phyloP scores from a whole-genome alignment of 2,329 filamentous ascomycete genomes.

The Arthrobotrys sphaeroides region DNA sequence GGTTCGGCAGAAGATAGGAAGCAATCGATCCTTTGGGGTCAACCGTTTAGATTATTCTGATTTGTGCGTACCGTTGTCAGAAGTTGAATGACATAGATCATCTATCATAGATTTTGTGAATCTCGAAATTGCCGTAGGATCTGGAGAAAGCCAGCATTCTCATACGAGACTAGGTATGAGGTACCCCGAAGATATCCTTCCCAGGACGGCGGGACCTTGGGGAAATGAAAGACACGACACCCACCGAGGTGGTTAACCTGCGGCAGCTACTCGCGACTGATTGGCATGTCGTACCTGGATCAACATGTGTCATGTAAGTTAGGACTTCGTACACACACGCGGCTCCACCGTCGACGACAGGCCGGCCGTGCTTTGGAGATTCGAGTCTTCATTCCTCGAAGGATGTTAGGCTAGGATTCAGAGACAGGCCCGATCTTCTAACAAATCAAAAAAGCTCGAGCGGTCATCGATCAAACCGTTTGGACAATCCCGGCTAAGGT shows the following conservation, averaged over 20 bases:
- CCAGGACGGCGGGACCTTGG: constrained; percentile 12
- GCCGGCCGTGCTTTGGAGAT: constrained; percentile 20
- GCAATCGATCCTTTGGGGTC: not conserved
- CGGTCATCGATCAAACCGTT: constrained; percentile 33
- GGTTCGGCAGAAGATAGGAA: constrained; percentile 25
- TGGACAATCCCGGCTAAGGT: not conserved
- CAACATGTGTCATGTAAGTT: constrained; percentile 39
- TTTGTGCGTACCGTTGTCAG: not conserved
- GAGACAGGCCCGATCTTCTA: constrained; percentile 16
- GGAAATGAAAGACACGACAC: constrained; percentile 2
- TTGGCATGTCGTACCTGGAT: constrained; percentile 50
- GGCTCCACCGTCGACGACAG: constrained; percentile 17
- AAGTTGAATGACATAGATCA: constrained; percentile 18
- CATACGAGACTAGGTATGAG: not conserved
- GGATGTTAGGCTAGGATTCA: not conserved
- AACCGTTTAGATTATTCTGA: not conserved
- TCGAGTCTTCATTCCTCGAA: constrained; percentile 17
- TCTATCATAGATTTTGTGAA: constrained; percentile 22
- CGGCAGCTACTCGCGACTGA: constrained; percentile 26
- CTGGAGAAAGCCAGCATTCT: constrained; percentile 9
- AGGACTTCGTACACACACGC: constrained; percentile 7
- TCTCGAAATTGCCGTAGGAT: constrained; percentile 43
- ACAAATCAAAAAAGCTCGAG: constrained; percentile 28
- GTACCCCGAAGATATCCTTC: constrained; percentile 18
- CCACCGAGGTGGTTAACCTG: constrained; percentile 14